phyloP scores from a whole-genome alignment of 192 early-diverging fungal genomes.

The Backusella circina region DNA sequence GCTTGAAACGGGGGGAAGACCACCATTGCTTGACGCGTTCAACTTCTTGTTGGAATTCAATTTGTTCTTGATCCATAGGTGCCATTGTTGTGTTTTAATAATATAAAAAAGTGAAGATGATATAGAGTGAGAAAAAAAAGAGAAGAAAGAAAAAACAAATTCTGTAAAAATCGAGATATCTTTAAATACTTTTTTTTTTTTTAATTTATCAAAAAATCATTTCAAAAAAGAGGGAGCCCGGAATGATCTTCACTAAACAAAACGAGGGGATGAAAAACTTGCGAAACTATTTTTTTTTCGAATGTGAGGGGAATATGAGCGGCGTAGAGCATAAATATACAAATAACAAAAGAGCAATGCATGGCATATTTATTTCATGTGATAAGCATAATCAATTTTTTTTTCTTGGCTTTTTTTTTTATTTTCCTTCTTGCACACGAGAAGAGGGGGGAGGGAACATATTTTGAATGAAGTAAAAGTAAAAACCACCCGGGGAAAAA shows the following conservation, averaged over 20 bases:
- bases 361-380: background rate
- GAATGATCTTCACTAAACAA: background rate
- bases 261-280: background rate
- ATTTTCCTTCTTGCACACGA: background rate
- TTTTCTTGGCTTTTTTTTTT: background rate
- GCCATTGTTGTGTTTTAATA: slow-evolving; percentile 17
- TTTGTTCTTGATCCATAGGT: slow-evolving; percentile 58
- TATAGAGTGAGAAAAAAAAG: background rate
- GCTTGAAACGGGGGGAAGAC: slow-evolving; percentile 76
- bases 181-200: background rate
- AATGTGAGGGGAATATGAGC: background rate
- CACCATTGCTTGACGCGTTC: slow-evolving; percentile 86
- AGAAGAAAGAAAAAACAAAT: background rate
- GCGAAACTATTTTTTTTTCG: background rate
- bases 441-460: background rate
- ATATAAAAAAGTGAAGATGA: background rate
- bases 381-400: background rate
- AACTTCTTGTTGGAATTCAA: slow-evolving; percentile 75
- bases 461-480: background rate
- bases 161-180: background rate
- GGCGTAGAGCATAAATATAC: background rate
- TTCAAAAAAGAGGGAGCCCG: background rate
- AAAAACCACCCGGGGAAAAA: background rate
- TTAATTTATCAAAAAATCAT: background rate
- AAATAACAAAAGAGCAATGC: background rate